A percentile compares a stretch with the other conserved stretches of the same genome.
Evolutionary conservation across 352 stramenopile genomes (phyloP).

Genomic region (Globisporangium yorkense): DNA sequence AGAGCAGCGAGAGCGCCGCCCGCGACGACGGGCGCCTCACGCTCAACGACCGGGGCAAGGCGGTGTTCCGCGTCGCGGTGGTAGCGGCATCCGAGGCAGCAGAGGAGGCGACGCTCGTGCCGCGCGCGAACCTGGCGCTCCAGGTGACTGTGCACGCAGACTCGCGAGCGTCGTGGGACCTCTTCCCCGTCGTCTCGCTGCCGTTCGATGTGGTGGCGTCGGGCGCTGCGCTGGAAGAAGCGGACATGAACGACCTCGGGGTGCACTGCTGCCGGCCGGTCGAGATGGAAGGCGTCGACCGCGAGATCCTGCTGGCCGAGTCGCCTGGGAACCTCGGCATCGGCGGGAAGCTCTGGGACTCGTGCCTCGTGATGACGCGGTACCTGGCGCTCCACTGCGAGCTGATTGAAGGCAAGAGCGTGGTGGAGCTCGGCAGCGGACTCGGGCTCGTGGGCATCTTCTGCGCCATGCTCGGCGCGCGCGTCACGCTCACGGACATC

Average conservation of each 20-base stretch:
- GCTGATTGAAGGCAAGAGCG: constrained; percentile 33
- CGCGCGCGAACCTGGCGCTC: constrained; percentile 25
- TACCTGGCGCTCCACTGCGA: constrained; percentile 41
- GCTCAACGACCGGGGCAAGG: constrained; percentile 62
- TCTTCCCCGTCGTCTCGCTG: constrained; percentile 66
- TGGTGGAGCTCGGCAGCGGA: constrained; percentile 71
- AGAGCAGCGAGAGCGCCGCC: constrained; percentile 6
- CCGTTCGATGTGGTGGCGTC: constrained; percentile 30
- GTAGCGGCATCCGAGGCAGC: not conserved
- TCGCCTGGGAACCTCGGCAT: constrained; percentile 72
- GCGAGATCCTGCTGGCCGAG: constrained; percentile 65
- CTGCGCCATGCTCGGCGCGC: constrained; percentile 52
- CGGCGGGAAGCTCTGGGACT: constrained; percentile 82
- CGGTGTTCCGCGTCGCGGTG: constrained; percentile 40
- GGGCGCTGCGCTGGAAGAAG: constrained; percentile 14
- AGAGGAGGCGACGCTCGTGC: too few relatives aligned
- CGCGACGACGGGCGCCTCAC: constrained; percentile 27
- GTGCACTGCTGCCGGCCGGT: constrained; percentile 72
- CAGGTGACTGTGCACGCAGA: constrained; percentile 27
- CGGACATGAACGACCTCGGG: constrained; percentile 26
- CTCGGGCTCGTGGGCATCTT: constrained; percentile 73
- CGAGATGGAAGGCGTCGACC: constrained; percentile 34
- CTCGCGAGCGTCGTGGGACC: constrained; percentile 33
- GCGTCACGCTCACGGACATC: constrained; percentile 70
- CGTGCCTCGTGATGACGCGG: constrained; percentile 62